Evolutionary conservation across 768 basidiomycete genomes (phyloP).

Genomic region (Leccinum incarnatum): DNA sequence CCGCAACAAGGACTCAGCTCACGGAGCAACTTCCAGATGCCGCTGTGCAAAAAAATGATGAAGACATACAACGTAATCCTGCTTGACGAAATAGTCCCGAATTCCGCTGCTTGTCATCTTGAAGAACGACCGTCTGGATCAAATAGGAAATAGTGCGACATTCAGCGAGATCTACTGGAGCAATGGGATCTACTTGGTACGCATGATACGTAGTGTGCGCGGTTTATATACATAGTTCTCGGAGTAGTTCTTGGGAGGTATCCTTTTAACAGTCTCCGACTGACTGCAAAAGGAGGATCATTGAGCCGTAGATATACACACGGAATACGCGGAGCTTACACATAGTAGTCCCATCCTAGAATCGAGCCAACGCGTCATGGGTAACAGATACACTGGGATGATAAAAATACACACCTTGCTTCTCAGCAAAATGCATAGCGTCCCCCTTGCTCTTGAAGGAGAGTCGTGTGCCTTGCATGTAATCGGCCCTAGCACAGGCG

Average conservation of each 20-base stretch:
- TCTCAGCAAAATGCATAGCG: constrained; percentile 93
- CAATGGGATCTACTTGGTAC: constrained; percentile 74
- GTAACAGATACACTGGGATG: not conserved
- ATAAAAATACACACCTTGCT: constrained; percentile 65
- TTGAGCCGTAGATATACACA: constrained; percentile 5
- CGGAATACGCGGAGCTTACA: constrained; percentile 50
- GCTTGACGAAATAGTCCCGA: too few species aligned
- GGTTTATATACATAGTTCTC: constrained; percentile 90
- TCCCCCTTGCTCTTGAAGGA: constrained; percentile 86
- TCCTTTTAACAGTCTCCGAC: constrained; percentile 56
- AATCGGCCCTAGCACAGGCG: constrained; percentile 67
- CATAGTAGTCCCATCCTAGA: constrained; percentile 90
- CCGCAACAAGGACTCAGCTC: too few species aligned
- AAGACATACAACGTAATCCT: too few species aligned
- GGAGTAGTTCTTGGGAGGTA: constrained; percentile 84
- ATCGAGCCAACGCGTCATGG: constrained; percentile 1
- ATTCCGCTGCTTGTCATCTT: too few species aligned
- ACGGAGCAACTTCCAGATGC: too few species aligned
- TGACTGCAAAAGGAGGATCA: constrained; percentile 40
- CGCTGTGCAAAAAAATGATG: too few species aligned
- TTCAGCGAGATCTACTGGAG: not conserved
- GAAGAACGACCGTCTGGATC: not conserved
- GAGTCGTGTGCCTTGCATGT: constrained; percentile 88
- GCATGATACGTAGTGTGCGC: constrained; percentile 73
- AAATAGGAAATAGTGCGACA: not conserved